Base-by-base conservation (phyloP, 2,329 filamentous ascomycete species). In the Purpureocillium lavendulum region DNA sequence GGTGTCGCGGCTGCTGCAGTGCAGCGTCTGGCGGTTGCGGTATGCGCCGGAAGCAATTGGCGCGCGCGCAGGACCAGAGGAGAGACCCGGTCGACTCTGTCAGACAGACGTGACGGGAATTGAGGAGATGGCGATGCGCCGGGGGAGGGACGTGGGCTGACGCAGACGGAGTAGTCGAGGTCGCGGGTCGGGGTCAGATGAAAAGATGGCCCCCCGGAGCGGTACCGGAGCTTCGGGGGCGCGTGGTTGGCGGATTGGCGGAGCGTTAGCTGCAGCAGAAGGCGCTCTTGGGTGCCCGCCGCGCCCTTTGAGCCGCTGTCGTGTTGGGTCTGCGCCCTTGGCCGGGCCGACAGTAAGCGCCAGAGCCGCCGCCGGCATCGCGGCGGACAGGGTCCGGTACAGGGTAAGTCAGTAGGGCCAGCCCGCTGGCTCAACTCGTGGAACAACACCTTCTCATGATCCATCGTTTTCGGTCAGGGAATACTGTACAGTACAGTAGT, bases 141-240 rank as follows among this genome's bases (percentile, higher is more conserved):
- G 21, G 21, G 10, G 21, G 21, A 10, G 21, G 10, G 21, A 10
- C 21, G 21, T 26, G 21, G 24, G 26, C 7, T 13, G 35, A 28
- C 34, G 15, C 18, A 15, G 28, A 13, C 16, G 38, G 15, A 36
- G 28, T 12, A 10, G 35, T 30, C 15, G 31, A 32, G 33, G 36
- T 32, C 32, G 35, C 26, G 32, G n/a, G 10, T 12, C 21, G 10
- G 10, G 21, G n/a, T n/a, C n/a, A 26, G 21, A 6, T 35, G n/a
- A 29, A 40, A 26, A 33, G 33, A 30, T 35, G 21, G 21, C 21
- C 21, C 21, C 21, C 21, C 21, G 21, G 21, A 28, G 36, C 40
- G 42, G 40, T 42, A 44, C 36, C 42, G 42, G 42, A 42, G 40
- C 33, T 15, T 16, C 21, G 21, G 10, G n/a, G 30, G 35, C 9